Evolutionary conservation across 176 grass and related monocot genomes (phyloP).

Genomic region (Phoenix roebelenii): DNA sequence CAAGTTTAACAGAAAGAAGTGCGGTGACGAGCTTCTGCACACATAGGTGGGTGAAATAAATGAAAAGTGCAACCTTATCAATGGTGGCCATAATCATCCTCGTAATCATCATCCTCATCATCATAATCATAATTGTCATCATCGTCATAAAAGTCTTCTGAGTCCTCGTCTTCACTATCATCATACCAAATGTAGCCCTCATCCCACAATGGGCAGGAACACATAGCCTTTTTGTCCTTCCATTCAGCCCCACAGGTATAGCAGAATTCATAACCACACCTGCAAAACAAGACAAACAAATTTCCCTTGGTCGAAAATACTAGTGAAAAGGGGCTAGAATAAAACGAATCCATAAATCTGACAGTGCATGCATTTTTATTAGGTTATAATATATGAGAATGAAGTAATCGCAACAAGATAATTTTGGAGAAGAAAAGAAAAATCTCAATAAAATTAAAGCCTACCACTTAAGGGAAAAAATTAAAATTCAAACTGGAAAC

Average conservation of each 20-base stretch:
- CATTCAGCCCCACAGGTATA: conserved; percentile 78
- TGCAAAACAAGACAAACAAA: conserved; percentile 3
- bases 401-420: not conserved
- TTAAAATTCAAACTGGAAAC: too few relatives aligned
- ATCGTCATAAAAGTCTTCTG: not conserved
- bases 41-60: too few relatives aligned
- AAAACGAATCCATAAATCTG: too few relatives aligned
- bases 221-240: conserved; percentile 61
- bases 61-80: too few relatives aligned
- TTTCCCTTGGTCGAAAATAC: not conserved
- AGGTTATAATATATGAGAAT: too few relatives aligned
- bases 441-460: too few relatives aligned
- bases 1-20: not conserved
- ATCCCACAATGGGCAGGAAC: conserved; percentile 57
- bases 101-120: not conserved
- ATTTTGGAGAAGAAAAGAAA: too few relatives aligned
- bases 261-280: conserved; percentile 76
- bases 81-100: not conserved
- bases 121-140: conserved; percentile 15
- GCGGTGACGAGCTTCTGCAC: too few relatives aligned
- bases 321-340: too few relatives aligned
- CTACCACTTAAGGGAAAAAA: too few relatives aligned
- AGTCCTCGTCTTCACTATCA: conserved; percentile 12
- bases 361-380: too few relatives aligned
- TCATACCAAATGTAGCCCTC: conserved; percentile 33